phyloP scores from a whole-genome alignment of 2,329 filamentous ascomycete genomes.

The Parafenestella ontariensis region DNA sequence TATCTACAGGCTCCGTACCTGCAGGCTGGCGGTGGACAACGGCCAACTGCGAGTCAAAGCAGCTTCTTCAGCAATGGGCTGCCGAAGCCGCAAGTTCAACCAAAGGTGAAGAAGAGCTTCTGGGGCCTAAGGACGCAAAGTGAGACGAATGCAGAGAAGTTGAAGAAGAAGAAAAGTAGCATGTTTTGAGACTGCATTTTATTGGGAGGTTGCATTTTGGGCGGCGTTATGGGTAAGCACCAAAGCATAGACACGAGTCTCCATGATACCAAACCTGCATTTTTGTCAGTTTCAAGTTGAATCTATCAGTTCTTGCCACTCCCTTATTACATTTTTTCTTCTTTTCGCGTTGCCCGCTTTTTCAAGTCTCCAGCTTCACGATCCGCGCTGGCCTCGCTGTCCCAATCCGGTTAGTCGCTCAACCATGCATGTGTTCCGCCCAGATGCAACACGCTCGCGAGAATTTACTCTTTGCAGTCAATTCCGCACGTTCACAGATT shows the following conservation, averaged over 20 bases:
- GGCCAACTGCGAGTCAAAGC: slow-evolving; percentile 41
- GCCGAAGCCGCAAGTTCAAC: slow-evolving; percentile 30
- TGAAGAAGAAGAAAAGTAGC: slow-evolving; percentile 54
- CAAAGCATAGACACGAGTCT: slow-evolving; percentile 9
- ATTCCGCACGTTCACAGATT: too few species aligned
- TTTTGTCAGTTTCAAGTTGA: background rate
- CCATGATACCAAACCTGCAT: slow-evolving; percentile 12
- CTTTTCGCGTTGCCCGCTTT: background rate
- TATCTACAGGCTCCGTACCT: slow-evolving; percentile 37
- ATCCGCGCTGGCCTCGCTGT: background rate
- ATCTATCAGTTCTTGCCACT: background rate
- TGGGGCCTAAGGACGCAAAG: slow-evolving; percentile 45
- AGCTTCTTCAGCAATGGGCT: slow-evolving; percentile 46
- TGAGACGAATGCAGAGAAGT: slow-evolving; percentile 38
- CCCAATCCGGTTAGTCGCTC: slow-evolving; percentile 1
- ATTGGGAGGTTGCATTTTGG: background rate
- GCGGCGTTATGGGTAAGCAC: slow-evolving; percentile 24
- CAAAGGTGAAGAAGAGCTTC: slow-evolving; percentile 48
- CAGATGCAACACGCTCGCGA: too few species aligned
- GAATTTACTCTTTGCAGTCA: too few species aligned
- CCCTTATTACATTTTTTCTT: too few species aligned
- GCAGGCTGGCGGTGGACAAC: slow-evolving; percentile 30
- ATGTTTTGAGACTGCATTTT: slow-evolving; percentile 46
- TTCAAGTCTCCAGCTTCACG: background rate
- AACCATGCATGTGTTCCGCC: background rate